Conservation (phyloP, 1,284 basidiomycete genomes). For the Apiotrichum sp. region DNA sequence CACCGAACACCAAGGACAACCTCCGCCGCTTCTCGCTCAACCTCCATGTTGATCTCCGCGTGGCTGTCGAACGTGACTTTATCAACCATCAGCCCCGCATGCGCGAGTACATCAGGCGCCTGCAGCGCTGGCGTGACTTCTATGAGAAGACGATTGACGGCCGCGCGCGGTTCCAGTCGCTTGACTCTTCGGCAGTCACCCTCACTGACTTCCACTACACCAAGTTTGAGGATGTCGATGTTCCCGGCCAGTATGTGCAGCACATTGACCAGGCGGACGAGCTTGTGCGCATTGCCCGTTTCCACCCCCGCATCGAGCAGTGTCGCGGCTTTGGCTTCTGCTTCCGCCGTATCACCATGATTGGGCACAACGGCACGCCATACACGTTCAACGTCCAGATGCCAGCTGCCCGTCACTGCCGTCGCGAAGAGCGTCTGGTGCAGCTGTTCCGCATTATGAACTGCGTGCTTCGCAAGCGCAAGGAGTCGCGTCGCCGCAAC, state of each 20-base stretch:
- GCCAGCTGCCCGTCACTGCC: slow-evolving; percentile 77
- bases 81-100: slow-evolving; percentile 71
- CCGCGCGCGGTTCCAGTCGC: slow-evolving; percentile 74
- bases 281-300: slow-evolving; percentile 87
- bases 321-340: slow-evolving; percentile 75
- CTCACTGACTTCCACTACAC: slow-evolving; percentile 96
- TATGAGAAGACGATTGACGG: slow-evolving; percentile 82
- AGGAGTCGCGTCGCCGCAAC: slow-evolving; percentile 89
- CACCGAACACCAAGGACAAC: slow-evolving; percentile 54
- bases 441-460: slow-evolving; percentile 92
- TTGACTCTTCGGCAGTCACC: slow-evolving; percentile 88
- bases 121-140: slow-evolving; percentile 89
- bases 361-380: slow-evolving; percentile 84
- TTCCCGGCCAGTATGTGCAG: slow-evolving; percentile 96
- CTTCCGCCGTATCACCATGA: slow-evolving; percentile 84
- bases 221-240: slow-evolving; percentile 96
- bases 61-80: slow-evolving; percentile 90
- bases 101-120: slow-evolving; percentile 79
- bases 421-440: slow-evolving; percentile 88
- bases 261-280: slow-evolving; percentile 91
- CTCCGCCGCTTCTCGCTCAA: slow-evolving; percentile 68
- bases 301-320: slow-evolving; percentile 85
- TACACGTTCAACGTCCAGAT: slow-evolving; percentile 89
- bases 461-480: slow-evolving; percentile 75
- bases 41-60: slow-evolving; percentile 60